A percentile compares a stretch with the other conserved stretches of the same genome.
These are phyloP conservation scores for Mycena amicta DNA, from an alignment of 768 basidiomycete species.

Conservation along the genomic window DNA sequence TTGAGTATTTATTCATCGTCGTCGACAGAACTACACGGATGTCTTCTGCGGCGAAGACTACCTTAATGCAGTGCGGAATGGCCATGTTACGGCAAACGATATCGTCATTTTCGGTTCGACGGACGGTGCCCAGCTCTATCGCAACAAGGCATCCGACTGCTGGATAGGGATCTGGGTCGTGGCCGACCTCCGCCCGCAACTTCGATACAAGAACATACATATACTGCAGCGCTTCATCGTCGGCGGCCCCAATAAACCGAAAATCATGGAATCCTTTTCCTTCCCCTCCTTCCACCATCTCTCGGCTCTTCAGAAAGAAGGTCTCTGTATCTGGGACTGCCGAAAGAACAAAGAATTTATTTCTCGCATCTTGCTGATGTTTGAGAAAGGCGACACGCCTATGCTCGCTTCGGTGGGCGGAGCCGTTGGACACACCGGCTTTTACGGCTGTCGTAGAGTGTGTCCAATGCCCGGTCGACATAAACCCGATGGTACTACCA, in stretches of 20 bases:
- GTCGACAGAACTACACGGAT: constrained; percentile 21
- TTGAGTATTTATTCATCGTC: background rate
- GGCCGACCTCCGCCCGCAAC: constrained; percentile 28
- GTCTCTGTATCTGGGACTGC: constrained; percentile 29
- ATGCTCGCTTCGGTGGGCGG: constrained; percentile 34
- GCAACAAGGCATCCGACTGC: constrained; percentile 41
- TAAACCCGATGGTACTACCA: constrained; percentile 28
- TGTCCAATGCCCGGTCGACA: constrained; percentile 33
- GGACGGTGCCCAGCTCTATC: constrained; percentile 44
- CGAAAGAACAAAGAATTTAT: background rate
- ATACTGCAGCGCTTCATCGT: constrained; percentile 27
- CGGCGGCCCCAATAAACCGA: constrained; percentile 29
- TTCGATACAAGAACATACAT: constrained; percentile 31
- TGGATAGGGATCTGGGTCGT: constrained; percentile 44
- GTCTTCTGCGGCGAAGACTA: constrained; percentile 32
- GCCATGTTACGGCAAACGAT: constrained; percentile 30
- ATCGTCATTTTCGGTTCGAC: constrained; percentile 35
- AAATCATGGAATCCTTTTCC: constrained; percentile 26
- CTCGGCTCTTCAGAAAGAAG: constrained; percentile 22
- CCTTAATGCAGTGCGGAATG: constrained; percentile 18
- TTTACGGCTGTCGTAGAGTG: constrained; percentile 31
- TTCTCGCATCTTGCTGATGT: constrained; percentile 11
- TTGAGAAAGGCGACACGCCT: constrained; percentile 28
- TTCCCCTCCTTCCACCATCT: constrained; percentile 29
- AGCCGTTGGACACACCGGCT: constrained; percentile 34